Evolutionary conservation across 176 grass and related monocot species (phyloP).

Genomic region (Musa schizocarpa): DNA sequence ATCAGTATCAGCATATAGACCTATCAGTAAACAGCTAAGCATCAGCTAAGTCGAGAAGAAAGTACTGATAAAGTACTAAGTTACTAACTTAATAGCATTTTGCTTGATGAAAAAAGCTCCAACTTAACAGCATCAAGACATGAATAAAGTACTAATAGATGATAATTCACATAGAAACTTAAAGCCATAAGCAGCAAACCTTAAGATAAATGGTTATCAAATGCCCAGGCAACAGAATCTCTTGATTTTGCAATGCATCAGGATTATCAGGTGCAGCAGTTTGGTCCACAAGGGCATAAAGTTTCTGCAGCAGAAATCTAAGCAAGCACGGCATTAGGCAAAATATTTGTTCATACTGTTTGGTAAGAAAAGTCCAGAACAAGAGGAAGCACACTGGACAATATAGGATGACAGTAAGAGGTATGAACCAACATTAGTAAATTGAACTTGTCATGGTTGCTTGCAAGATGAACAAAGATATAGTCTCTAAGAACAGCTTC

Average conservation of each 20-base stretch:
- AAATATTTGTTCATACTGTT: neutral
- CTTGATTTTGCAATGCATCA: slow-evolving; percentile 95
- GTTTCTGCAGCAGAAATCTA: slow-evolving; percentile 99
- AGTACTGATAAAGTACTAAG: too few relatives aligned
- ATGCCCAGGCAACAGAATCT: slow-evolving; percentile 83
- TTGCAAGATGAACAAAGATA: slow-evolving; percentile 67
- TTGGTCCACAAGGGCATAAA: slow-evolving; percentile 88
- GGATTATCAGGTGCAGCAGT: slow-evolving; percentile 81
- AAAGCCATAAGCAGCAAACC: slow-evolving; percentile 25
- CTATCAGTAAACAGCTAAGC: too few relatives aligned
- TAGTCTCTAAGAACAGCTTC: slow-evolving; percentile 81
- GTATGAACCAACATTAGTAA: slow-evolving; percentile 61
- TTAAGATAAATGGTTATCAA: slow-evolving; percentile 85
- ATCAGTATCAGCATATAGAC: too few relatives aligned
- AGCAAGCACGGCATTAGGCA: slow-evolving; percentile 23
- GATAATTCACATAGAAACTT: neutral
- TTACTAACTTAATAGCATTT: neutral
- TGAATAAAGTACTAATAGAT: neutral
- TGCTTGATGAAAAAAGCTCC: neutral
- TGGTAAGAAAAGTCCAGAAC: too few relatives aligned
- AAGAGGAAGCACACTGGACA: too few relatives aligned
- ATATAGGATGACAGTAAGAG: neutral
- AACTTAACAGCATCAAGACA: neutral
- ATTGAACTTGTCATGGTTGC: slow-evolving; percentile 83
- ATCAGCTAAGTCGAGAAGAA: too few relatives aligned